These are phyloP conservation scores for Globisporangium irregulare DNA, from an alignment of 352 stramenopile genomes.

Conservation along the genomic window DNA sequence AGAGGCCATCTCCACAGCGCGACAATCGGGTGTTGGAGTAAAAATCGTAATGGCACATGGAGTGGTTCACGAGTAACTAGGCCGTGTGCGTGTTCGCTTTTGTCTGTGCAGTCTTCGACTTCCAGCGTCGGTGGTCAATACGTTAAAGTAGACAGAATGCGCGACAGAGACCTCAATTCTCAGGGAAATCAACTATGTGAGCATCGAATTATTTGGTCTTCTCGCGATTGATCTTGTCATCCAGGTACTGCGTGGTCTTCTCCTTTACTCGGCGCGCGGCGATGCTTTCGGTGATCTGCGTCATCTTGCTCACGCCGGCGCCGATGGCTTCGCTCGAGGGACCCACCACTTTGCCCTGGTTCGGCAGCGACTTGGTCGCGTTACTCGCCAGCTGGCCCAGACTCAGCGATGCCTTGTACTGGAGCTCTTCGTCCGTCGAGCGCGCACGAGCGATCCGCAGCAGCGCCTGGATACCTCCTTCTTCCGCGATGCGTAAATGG, in stretches of 20 bases:
- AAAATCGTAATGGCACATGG: too few species aligned
- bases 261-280: constrained; percentile 62
- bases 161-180: too few species aligned
- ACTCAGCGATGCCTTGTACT: constrained; percentile 94
- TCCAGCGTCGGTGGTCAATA: too few species aligned
- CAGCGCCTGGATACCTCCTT: constrained; percentile 95
- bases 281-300: constrained; percentile 66
- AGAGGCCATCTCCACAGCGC: too few species aligned
- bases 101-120: too few species aligned
- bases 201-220: constrained; percentile 24
- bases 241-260: constrained; percentile 76
- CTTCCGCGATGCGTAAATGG: constrained; percentile 94
- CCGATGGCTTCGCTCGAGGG: constrained; percentile 52
- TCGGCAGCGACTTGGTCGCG: constrained; percentile 72
- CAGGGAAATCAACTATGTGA: too few species aligned
- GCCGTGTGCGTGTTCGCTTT: too few species aligned
- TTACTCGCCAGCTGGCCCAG: constrained; percentile 93
- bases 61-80: too few species aligned
- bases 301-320: constrained; percentile 73
- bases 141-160: too few species aligned
- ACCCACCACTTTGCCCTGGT: constrained; percentile 45
- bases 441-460: constrained; percentile 89
- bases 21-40: too few species aligned
- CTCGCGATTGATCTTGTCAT: constrained; percentile 68
- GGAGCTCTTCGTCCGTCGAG: constrained; percentile 91